Percentiles rank a stretch among this genome's conserved stretches.
phyloP scores from a whole-genome alignment of 2,329 filamentous ascomycete species.

The Aureobasidium subglaciale region DNA sequence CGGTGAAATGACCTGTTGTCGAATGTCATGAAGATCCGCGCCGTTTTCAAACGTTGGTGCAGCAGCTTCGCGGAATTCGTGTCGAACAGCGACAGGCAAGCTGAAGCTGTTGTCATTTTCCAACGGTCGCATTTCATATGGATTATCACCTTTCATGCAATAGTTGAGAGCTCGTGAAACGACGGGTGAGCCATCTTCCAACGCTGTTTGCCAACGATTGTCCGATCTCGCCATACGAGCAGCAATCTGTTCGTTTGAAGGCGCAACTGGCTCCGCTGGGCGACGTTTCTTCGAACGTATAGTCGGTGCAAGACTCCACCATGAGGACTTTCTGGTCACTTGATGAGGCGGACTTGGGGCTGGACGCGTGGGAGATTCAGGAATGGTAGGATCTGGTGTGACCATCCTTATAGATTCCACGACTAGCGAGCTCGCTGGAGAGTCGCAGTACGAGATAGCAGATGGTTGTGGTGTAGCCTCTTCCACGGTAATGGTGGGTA shows the following conservation, averaged over 20 bases:
- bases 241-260: constrained; percentile 34
- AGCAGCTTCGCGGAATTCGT: not conserved
- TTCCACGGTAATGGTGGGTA: constrained; percentile 18
- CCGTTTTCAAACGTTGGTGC: not conserved
- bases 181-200: constrained; percentile 30
- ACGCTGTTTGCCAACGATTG: constrained; percentile 36
- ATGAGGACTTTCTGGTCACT: constrained; percentile 1
- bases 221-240: constrained; percentile 32
- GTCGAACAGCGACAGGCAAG: constrained; percentile 9
- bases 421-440: not conserved
- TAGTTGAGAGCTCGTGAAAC: constrained; percentile 25
- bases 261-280: constrained; percentile 16
- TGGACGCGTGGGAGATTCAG: not conserved
- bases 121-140: constrained; percentile 26
- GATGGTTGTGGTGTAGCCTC: not conserved
- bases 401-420: constrained; percentile 31
- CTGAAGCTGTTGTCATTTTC: constrained; percentile 17
- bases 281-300: constrained; percentile 10
- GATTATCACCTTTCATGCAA: constrained; percentile 22
- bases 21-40: constrained; percentile 8
- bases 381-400: constrained; percentile 19
- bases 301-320: constrained; percentile 8
- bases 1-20: constrained; percentile 32
- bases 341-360: not conserved
- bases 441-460: not conserved